Conservation (phyloP, 352 stramenopile species). For the Phytophthora macrochlamydospora region DNA sequence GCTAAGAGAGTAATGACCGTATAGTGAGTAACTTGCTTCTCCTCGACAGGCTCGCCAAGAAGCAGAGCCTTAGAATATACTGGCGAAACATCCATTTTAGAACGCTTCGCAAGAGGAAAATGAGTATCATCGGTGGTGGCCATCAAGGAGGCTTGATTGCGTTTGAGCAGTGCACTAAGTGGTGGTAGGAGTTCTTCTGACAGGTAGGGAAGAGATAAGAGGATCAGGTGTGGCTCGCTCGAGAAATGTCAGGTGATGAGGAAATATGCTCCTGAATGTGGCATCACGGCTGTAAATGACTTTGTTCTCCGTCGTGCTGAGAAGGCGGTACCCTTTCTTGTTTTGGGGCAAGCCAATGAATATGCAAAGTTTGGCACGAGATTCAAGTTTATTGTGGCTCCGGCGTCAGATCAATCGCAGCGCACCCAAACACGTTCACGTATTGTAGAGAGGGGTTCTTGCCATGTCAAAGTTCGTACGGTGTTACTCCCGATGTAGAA, state of each 20-base stretch:
- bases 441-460: neutral
- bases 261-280: neutral
- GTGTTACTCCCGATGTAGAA: neutral
- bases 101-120: no score
- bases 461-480: neutral
- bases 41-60: no score
- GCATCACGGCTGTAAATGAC: neutral
- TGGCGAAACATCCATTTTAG: no score
- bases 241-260: neutral
- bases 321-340: neutral
- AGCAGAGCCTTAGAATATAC: neutral
- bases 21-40: neutral
- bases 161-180: no score
- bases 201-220: neutral
- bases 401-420: neutral
- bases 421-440: neutral
- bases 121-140: no score
- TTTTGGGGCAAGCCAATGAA: neutral
- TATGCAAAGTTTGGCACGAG: neutral
- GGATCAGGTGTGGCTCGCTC: neutral
- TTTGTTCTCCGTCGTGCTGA: neutral
- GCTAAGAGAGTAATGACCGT: neutral
- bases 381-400: neutral
- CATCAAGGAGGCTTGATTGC: no score
- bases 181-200: neutral